These are phyloP conservation scores for Mycena polygramma DNA, from an alignment of 768 basidiomycete species.

Conservation along the genomic window DNA sequence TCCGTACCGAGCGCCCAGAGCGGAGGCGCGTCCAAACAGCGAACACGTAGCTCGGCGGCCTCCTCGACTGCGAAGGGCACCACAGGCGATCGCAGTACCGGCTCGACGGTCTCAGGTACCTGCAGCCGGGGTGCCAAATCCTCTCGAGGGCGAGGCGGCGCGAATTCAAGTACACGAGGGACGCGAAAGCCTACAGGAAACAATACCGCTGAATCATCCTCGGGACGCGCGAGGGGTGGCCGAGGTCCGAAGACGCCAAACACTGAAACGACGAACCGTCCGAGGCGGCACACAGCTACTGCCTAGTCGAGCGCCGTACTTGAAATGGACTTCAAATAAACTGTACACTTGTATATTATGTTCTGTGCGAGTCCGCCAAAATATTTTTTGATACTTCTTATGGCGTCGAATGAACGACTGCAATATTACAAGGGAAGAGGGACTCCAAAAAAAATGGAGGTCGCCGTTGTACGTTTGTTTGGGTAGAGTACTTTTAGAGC, in stretches of 20 bases:
- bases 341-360: slow-evolving; percentile 24
- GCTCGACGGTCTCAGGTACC: slow-evolving; percentile 2
- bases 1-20: slow-evolving; percentile 26
- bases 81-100: slow-evolving; percentile 17
- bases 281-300: slow-evolving; percentile 17
- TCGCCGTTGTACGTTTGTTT: slow-evolving; percentile 27
- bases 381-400: slow-evolving; percentile 27
- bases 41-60: slow-evolving; percentile 31
- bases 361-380: slow-evolving; percentile 19
- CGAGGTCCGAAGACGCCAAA: slow-evolving; percentile 21
- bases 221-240: slow-evolving; percentile 30
- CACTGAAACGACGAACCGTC: slow-evolving; percentile 16
- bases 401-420: slow-evolving; percentile 11
- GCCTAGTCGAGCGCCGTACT: not conserved
- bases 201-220: slow-evolving; percentile 25
- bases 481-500: not conserved
- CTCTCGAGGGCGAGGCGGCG: slow-evolving; percentile 29
- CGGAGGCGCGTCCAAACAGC: slow-evolving; percentile 15
- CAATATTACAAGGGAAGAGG: no score
- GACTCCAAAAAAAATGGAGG: no score
- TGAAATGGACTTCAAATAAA: slow-evolving; percentile 13
- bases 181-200: slow-evolving; percentile 20
- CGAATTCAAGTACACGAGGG: slow-evolving; percentile 25
- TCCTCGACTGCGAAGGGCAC: slow-evolving; percentile 27
- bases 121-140: slow-evolving; percentile 24